phyloP scores from a whole-genome alignment of 352 stramenopile species.

The Phytophthora gonapodyides region DNA sequence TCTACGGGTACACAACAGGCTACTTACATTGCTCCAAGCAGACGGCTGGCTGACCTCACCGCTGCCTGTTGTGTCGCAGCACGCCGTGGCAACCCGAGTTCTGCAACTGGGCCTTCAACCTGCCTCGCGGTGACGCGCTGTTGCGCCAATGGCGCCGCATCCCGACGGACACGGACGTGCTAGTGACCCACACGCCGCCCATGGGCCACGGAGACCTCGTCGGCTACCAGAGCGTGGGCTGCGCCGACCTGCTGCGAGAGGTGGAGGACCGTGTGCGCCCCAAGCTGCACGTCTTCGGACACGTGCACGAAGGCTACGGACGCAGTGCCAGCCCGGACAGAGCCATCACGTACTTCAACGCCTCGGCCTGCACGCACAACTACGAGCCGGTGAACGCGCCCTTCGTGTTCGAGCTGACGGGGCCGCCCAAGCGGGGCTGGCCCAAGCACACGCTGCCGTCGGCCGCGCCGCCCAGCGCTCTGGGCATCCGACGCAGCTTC shows the following conservation, averaged over 20 bases:
- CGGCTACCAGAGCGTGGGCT: slow-evolving; percentile 62
- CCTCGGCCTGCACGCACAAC: slow-evolving; percentile 74
- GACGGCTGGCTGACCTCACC: slow-evolving; percentile 1
- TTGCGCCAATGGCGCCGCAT: slow-evolving; percentile 55
- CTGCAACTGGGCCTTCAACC: slow-evolving; percentile 85
- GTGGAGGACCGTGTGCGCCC: slow-evolving; percentile 73
- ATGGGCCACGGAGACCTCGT: slow-evolving; percentile 77
- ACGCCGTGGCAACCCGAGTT: slow-evolving; percentile 85
- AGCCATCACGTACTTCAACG: slow-evolving; percentile 88
- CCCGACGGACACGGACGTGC: slow-evolving; percentile 74
- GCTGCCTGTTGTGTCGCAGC: slow-evolving; percentile 21
- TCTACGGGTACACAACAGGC: slow-evolving; percentile 56
- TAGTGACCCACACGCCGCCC: slow-evolving; percentile 89
- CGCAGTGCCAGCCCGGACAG: slow-evolving; percentile 62
- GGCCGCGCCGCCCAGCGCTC: neutral
- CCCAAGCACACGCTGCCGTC: slow-evolving; percentile 10
- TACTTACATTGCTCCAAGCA: neutral
- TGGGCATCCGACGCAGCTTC: slow-evolving; percentile 28
- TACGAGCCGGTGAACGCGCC: slow-evolving; percentile 74
- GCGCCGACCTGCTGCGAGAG: slow-evolving; percentile 70
- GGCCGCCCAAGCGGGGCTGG: slow-evolving; percentile 34
- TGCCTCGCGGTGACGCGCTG: slow-evolving; percentile 52
- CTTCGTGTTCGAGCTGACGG: slow-evolving; percentile 61
- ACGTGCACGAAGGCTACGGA: slow-evolving; percentile 91
- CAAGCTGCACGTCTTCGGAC: slow-evolving; percentile 88